Conservation (phyloP, 768 basidiomycete genomes). For the Lactarius vividus region DNA sequence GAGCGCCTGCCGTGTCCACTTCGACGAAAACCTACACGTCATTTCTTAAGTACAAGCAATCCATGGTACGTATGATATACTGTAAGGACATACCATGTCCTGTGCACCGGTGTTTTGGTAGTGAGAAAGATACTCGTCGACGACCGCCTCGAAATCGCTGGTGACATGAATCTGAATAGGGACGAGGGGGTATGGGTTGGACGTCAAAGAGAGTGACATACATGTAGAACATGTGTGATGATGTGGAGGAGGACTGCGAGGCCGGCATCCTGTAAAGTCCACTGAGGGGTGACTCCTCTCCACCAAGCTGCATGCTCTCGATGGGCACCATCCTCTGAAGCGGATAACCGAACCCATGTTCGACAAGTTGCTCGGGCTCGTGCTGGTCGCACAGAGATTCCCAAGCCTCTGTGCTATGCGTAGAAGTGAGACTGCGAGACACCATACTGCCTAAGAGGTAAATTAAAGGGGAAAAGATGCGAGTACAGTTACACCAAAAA, state of each 20-base stretch:
- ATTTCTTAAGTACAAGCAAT: no score
- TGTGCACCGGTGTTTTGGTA: constrained; percentile 5
- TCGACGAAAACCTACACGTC: constrained; percentile 18
- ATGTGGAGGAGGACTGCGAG: constrained; percentile 23
- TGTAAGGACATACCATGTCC: constrained; percentile 18
- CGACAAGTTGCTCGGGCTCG: constrained; percentile 10
- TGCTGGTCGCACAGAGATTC: not conserved
- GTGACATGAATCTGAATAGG: not conserved
- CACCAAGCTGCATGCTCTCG: constrained; percentile 7
- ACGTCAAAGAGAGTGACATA: not conserved
- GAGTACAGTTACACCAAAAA: not conserved
- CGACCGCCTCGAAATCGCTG: constrained; percentile 25
- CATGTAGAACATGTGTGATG: constrained; percentile 23
- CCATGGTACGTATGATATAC: not conserved
- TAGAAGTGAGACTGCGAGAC: not conserved
- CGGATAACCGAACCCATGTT: constrained; percentile 20
- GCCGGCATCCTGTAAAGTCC: constrained; percentile 18
- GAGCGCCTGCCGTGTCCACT: not conserved
- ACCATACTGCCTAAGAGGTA: constrained; percentile 2
- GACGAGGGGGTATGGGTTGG: not conserved
- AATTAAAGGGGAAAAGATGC: not conserved
- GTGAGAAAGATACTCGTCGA: constrained; percentile 26
- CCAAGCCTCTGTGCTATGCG: not conserved
- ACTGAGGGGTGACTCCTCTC: constrained; percentile 2
- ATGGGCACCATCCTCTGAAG: constrained; percentile 25